Evolutionary conservation across 2,329 filamentous ascomycete genomes (phyloP), one percentile per base, ranked within the genome.

Genomic region (Pseudopyrenochaeta lycopersici): DNA sequence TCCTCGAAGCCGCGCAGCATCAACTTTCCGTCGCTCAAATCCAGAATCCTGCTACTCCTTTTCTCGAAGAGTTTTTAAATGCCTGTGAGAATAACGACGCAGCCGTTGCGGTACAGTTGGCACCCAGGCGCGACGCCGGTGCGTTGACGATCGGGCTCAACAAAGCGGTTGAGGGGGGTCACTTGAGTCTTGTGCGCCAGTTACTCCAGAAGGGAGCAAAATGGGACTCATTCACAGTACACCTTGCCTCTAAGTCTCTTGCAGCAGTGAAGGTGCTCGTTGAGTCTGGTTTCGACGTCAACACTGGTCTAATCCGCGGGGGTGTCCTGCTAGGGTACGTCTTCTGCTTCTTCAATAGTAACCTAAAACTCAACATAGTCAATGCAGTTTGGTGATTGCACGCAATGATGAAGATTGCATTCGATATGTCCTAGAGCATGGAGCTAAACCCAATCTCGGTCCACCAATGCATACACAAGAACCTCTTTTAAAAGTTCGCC

Each of bases 281-380:
- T 5, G 41, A 44, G 21, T 49, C 12, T 23, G 46, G 52, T 17
- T 55, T 45, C 46, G 30, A 50, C 30, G 43, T 55, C 33, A 55
- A 55, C 21, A 48, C 45, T 17, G 23, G 45, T 17, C 18, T 43
- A 12, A 23, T 50, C 11, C 12, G 21, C 1, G 46, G 52, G 11
- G 23, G 29, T 32, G 29, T 42, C 12, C 33, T 50, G 2, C 46
- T 55, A 41, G 9, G 23, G 52, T 55, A 46, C 32, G 46, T 41
- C 6, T 17, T 27, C 18, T 17, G 12, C 20, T 27, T 32, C 23
- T 27, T 27, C n/a, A 27, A 4, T 27, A 27, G 23, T 27, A 27
- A 27, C 23, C 23, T 27, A 27, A 9, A 4, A 27, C 4, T 27
- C 9, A 27, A 27, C 23, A 27, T 27, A 27, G 23, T 27, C 9